These are phyloP conservation scores for Talaromyces marneffei DNA, from an alignment of 2,329 filamentous ascomycete genomes.

Conservation along the genomic window DNA sequence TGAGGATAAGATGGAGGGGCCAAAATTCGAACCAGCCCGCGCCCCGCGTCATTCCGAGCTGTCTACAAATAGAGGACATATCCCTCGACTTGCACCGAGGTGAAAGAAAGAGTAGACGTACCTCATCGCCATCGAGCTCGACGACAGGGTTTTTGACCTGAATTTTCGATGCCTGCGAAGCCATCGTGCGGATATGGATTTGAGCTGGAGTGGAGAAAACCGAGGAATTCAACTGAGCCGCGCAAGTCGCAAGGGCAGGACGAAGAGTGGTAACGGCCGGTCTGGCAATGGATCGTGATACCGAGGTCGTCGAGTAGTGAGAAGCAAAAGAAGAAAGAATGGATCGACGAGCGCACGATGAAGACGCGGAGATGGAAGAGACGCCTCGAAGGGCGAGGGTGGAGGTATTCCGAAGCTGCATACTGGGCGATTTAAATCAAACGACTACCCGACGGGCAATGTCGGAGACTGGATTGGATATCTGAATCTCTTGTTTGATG, in stretches of 20 bases:
- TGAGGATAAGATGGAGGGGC: conserved; percentile 16
- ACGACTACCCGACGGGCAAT: not conserved
- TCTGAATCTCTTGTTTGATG: not conserved
- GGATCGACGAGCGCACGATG: conserved; percentile 23
- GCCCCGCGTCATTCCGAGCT: conserved; percentile 1
- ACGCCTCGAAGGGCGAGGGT: conserved; percentile 34
- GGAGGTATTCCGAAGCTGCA: conserved; percentile 20
- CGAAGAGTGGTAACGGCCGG: not conserved
- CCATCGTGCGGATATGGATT: conserved; percentile 42
- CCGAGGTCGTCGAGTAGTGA: conserved; percentile 24
- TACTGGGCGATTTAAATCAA: not conserved
- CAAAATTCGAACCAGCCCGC: not conserved
- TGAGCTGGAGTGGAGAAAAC: not conserved
- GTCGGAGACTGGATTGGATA: not conserved
- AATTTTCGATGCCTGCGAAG: conserved; percentile 67
- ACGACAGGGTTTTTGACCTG: conserved; percentile 99
- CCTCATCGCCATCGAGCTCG: conserved; percentile 82
- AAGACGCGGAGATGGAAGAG: conserved; percentile 25
- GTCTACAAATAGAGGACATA: conserved; percentile 13
- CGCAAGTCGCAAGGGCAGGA: not conserved
- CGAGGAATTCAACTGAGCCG: not conserved
- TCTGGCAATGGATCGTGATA: not conserved
- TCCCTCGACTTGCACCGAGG: not conserved
- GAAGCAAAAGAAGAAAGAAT: conserved; percentile 15
- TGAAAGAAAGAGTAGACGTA: conserved; percentile 17